These are phyloP conservation scores for Teratosphaeria pseudoeucalypti DNA, from an alignment of 2,329 filamentous ascomycete species.

Conservation along the genomic window DNA sequence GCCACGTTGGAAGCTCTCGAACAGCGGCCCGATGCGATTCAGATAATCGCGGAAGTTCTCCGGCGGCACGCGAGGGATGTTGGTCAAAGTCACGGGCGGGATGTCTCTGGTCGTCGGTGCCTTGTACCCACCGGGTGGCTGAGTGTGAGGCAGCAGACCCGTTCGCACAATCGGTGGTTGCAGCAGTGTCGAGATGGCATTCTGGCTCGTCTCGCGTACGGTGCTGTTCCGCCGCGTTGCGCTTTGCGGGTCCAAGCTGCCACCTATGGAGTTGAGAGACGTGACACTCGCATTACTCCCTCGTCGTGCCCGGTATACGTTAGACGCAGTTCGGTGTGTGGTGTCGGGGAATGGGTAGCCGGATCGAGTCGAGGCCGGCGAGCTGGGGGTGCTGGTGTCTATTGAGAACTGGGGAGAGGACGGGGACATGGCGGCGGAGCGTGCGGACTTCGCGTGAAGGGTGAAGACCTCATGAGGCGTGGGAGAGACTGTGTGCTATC, in stretches of 20 bases:
- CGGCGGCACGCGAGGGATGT: constrained; percentile 70
- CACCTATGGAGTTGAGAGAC: constrained; percentile 78
- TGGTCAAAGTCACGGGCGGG: constrained; percentile 81
- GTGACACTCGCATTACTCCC: constrained; percentile 63
- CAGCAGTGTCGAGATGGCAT: constrained; percentile 91
- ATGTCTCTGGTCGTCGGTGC: constrained; percentile 83
- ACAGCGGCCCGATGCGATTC: constrained; percentile 72
- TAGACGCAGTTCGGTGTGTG: constrained; percentile 33
- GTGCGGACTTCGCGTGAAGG: not conserved
- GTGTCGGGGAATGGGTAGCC: constrained; percentile 47
- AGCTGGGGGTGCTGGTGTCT: constrained; percentile 36
- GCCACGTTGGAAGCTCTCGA: constrained; percentile 77
- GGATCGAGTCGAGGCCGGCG: constrained; percentile 29
- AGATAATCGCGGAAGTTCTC: constrained; percentile 78
- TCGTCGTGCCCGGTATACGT: constrained; percentile 50
- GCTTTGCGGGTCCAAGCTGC: constrained; percentile 63
- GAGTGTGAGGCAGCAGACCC: constrained; percentile 69
- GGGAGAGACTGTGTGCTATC: not conserved
- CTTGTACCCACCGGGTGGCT: constrained; percentile 50
- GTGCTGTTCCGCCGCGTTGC: constrained; percentile 41
- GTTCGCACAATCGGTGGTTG: constrained; percentile 84
- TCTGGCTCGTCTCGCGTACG: constrained; percentile 66
- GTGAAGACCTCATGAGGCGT: constrained; percentile 1
- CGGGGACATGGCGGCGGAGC: constrained; percentile 17
- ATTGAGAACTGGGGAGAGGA: constrained; percentile 49